These are phyloP conservation scores for Podochytrium sp. DNA, from an alignment of 192 early-diverging fungal genomes.

Conservation along the genomic window DNA sequence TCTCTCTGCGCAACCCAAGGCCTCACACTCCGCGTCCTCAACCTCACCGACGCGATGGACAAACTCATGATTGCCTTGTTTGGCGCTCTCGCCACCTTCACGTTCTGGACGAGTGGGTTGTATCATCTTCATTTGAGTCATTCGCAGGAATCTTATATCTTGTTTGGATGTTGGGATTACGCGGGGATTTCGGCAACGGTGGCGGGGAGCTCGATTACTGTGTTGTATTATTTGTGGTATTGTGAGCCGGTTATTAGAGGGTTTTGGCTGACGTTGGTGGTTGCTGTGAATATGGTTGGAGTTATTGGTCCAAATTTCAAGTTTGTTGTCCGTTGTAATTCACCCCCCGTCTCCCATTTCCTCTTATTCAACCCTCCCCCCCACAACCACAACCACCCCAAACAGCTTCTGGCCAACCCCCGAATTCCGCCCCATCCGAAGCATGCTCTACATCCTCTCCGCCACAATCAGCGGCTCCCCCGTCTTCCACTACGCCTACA, in stretches of 20 bases:
- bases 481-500: neutral
- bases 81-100: constrained; percentile 10
- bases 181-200: constrained; percentile 23
- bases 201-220: neutral
- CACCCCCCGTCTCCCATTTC: neutral
- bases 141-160: constrained; percentile 21
- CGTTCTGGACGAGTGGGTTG: constrained; percentile 12
- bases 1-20: neutral
- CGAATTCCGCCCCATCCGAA: constrained; percentile 8
- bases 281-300: constrained; percentile 27
- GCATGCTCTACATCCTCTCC: constrained; percentile 1
- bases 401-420: constrained; percentile 15
- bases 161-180: constrained; percentile 43
- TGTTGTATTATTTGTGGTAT: neutral
- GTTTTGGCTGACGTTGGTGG: constrained; percentile 7
- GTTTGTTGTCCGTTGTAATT: neutral
- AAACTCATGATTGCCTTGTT: constrained; percentile 11
- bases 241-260: neutral
- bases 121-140: constrained; percentile 41
- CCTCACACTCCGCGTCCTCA: neutral
- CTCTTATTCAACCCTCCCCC: neutral
- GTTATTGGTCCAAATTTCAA: constrained; percentile 35
- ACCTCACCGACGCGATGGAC: constrained; percentile 3
- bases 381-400: neutral
- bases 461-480: constrained; percentile 6